Base-by-base conservation (phyloP, 305 asterid genomes). In the Fraxinus paxiana region DNA sequence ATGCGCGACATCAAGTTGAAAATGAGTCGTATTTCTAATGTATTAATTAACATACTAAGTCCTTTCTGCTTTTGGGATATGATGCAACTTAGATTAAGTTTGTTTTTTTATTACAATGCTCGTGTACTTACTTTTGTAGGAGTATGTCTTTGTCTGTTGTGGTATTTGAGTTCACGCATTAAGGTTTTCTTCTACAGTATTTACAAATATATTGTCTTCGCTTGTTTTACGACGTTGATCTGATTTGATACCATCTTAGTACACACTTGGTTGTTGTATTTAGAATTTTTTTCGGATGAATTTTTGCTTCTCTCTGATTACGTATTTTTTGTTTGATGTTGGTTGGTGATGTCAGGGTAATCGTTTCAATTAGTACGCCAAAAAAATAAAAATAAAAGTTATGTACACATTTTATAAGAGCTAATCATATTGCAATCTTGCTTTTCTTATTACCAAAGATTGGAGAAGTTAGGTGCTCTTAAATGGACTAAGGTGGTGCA, bases 381-480 rank as follows among this genome's bases (percentile, higher is more conserved):
- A 54, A 54, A 5, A 54, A 63, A 1, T 22, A 2, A 7, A 61
- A 51, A n/a, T 15, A 15, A 0, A 51, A n/a, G 0, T 54, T 54
- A 54, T 22, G 2, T 8, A 56, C 24, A 5, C 10, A 7, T 5
- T 28, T 28, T 28, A 15, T 67, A 67, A 30, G 74, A 10, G 38
- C 31, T 59, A 22, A 59, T 59, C 26, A 22, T 20, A 59, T 6
- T 20, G 31, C 13, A 59, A 75, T 78, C 20, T 56, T 72, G 73
- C n/a, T 31, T 79, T 84, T 81, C 73, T 67, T 80, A 5, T 76
- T 63, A 59, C 70, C 5, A 12, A 59, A 92, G 93, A 51, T 85
- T 92, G 51, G 84, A 86, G 83, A 88, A 89, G 83, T 81, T 92
- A 82, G 97, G 95, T 12, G 97, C 88, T 48, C 92, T 91, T 72